Evolutionary conservation across 1,139 yeast genomes (phyloP), one percentile per base, ranked within the genome.

Genomic region (Debaryomyces coudertii): DNA sequence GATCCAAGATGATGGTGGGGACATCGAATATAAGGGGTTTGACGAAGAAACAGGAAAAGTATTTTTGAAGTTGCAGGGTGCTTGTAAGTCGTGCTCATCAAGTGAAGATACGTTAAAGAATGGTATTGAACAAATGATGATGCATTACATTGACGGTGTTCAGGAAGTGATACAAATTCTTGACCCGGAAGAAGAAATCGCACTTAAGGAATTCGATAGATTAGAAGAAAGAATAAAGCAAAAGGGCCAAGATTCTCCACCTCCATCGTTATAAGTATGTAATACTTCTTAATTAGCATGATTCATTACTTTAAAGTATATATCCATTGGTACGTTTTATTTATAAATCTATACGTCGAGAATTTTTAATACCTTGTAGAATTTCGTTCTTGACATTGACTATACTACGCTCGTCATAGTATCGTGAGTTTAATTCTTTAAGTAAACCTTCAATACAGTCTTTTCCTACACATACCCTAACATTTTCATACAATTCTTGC

Each of bases 91-190:
- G 1, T 88, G 96, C 55, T 85, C 88, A 47, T 75, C 87, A 31
- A 82, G 89, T 58, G 83, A 85, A 45, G 90, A 87, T 46, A 88
- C 96, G 2, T 73, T 88, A 52, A 87, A 85, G 59, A 79, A 83
- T 57, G 96, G 96, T 23, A 87, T 88, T 45, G 95, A 88, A 64
- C 73, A 85, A 42, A 88, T 88, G 96, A 75, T 88, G 63, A 87
- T 80, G 74, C 90, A 88, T 63, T 88, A 88, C 57, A 84, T 88
- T 28, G 95, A 88, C 53, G 95, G 87, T 60, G 95, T 88, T 30
- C 76, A 78, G 45, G 86, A 85, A 47, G 93, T 88, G 7, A 82
- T 79, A 61, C 90, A 87, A 53, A 83, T 85, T 20, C 66, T 71
- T 53, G 77, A 72, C 44, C 77, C 77, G 6, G 77, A 71, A 53